Conservation (phyloP, 345 rosid genomes). For the Pugionium dolabratum region DNA sequence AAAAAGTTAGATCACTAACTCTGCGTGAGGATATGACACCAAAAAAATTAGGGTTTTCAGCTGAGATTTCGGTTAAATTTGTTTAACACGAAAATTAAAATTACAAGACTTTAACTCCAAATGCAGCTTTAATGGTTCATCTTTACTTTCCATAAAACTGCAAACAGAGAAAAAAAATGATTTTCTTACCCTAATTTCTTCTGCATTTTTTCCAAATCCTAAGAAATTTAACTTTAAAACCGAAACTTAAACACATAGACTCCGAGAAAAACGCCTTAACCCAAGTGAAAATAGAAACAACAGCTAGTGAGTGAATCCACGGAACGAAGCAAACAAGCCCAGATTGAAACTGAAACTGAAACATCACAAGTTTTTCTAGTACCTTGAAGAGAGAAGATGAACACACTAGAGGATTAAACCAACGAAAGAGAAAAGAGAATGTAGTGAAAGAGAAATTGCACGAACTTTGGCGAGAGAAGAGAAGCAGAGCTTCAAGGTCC, state of each 20-base stretch:
- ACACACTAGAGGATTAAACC: conserved; percentile 29
- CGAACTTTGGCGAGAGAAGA: conserved; percentile 35
- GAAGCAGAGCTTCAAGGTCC: conserved; percentile 48
- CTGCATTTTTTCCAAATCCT: background rate
- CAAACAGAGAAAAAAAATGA: background rate
- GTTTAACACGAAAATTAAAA: too few species aligned
- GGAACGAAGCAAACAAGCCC: conserved; percentile 2
- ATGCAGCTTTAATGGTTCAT: too few species aligned
- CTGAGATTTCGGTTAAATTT: too few species aligned
- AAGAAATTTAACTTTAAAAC: background rate
- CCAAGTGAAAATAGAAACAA: background rate
- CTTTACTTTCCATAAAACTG: background rate
- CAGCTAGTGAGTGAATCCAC: background rate
- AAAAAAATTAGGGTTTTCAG: too few species aligned
- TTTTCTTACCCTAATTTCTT: background rate
- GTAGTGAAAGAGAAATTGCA: conserved; percentile 29
- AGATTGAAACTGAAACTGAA: conserved; percentile 6
- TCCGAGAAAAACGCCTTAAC: background rate
- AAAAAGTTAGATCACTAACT: too few species aligned
- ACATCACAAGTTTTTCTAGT: background rate
- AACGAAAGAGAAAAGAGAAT: conserved; percentile 6
- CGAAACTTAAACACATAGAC: background rate
- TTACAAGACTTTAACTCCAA: too few species aligned
- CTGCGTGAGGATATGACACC: too few species aligned
- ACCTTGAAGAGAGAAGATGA: conserved; percentile 24